Conservation (phyloP, 805 yeast genomes). For the Barnettozyma pratensis region DNA sequence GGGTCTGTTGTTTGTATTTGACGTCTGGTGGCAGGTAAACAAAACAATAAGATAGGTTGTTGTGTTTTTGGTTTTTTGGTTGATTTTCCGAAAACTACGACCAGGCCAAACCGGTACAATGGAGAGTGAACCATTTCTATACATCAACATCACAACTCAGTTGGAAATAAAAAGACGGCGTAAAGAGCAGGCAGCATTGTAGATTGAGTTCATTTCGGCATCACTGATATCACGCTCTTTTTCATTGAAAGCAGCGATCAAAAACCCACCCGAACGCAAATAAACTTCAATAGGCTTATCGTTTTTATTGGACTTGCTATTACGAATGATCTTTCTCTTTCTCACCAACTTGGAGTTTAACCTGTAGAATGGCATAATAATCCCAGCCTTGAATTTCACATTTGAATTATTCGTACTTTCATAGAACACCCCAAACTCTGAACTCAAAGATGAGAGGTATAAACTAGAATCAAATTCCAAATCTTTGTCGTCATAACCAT, state of each 20-base stretch:
- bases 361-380: constrained; percentile 48
- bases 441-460: constrained; percentile 40
- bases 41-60: no score
- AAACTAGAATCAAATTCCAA: constrained; percentile 30
- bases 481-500: constrained; percentile 24
- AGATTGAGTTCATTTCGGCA: constrained; percentile 39
- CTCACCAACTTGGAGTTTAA: constrained; percentile 40
- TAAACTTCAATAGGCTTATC: constrained; percentile 35
- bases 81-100: background rate
- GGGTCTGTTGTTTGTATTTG: background rate
- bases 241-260: constrained; percentile 42
- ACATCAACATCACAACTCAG: constrained; percentile 3
- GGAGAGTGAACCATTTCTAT: background rate
- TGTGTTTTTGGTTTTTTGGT: background rate
- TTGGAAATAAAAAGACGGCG: constrained; percentile 38
- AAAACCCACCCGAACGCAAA: constrained; percentile 47
- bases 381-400: constrained; percentile 40
- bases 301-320: constrained; percentile 5
- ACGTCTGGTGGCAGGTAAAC: no score
- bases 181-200: constrained; percentile 40
- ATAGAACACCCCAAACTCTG: constrained; percentile 49
- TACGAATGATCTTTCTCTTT: constrained; percentile 23
- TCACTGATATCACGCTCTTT: constrained; percentile 27
- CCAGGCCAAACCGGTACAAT: no score
- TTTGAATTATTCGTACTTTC: constrained; percentile 24